These are phyloP conservation scores for Dimargaris verticillata DNA, from an alignment of 192 early-diverging fungal genomes.

Conservation along the genomic window DNA sequence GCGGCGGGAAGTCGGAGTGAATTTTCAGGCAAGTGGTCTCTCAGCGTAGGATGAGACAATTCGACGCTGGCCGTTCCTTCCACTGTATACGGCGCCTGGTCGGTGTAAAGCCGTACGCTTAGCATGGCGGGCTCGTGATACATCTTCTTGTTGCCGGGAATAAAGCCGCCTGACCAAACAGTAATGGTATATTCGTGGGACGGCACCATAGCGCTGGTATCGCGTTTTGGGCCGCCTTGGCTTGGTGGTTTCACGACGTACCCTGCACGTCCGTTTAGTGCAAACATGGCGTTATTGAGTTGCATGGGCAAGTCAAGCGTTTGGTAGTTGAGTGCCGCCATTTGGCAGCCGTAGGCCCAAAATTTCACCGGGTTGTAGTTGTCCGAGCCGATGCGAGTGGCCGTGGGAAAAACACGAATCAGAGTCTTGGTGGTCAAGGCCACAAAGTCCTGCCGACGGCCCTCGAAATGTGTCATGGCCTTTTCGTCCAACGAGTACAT, in stretches of 20 bases:
- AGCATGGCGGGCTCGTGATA: too few relatives aligned
- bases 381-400: constrained; percentile 56
- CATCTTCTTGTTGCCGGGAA: too few relatives aligned
- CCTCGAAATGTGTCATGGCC: constrained; percentile 19
- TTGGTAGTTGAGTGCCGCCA: constrained; percentile 86
- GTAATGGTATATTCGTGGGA: too few relatives aligned
- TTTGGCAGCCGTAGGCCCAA: constrained; percentile 66
- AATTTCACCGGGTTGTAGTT: constrained; percentile 74
- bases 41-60: too few relatives aligned
- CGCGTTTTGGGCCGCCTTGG: too few relatives aligned
- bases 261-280: constrained; percentile 46
- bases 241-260: constrained; percentile 61
- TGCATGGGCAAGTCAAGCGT: constrained; percentile 65
- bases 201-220: too few relatives aligned
- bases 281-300: constrained; percentile 75
- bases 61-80: too few relatives aligned
- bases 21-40: too few relatives aligned
- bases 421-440: constrained; percentile 28
- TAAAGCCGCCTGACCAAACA: too few relatives aligned
- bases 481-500: constrained; percentile 64
- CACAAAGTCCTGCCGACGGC: constrained; percentile 34
- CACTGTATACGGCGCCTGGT: too few relatives aligned
- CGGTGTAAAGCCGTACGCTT: too few relatives aligned
- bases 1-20: too few relatives aligned
- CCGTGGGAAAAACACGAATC: constrained; percentile 63